Evolutionary conservation across 495 filamentous ascomycete species (phyloP).

Genomic region (Tuber borchii): DNA sequence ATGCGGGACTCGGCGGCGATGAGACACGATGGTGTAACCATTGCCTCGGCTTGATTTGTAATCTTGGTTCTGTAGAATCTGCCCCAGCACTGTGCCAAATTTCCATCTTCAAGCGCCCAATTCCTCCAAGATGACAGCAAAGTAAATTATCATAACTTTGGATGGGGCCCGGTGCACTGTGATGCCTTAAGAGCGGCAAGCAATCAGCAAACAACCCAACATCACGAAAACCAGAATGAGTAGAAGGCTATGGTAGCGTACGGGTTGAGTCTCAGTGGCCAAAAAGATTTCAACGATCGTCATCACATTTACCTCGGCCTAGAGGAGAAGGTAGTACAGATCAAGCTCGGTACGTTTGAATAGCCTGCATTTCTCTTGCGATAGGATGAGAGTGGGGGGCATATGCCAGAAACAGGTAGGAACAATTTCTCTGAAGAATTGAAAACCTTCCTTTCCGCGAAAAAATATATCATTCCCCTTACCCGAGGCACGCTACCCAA

Average conservation of each 20-base stretch:
- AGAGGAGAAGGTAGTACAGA: neutral
- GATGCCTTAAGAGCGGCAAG: neutral
- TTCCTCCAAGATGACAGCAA: neutral
- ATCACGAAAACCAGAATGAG: neutral
- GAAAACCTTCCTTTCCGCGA: neutral
- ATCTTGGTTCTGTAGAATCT: neutral
- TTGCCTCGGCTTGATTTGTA: neutral
- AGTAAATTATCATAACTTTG: neutral
- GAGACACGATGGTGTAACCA: neutral
- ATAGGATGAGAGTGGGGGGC: neutral
- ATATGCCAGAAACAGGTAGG: neutral
- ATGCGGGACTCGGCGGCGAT: neutral
- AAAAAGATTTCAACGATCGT: neutral
- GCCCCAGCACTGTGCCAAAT: neutral
- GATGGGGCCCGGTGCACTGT: neutral
- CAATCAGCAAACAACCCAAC: neutral
- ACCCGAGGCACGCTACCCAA: neutral
- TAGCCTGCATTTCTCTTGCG: neutral
- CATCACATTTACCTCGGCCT: neutral
- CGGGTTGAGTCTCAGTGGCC: neutral
- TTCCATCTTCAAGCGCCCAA: neutral
- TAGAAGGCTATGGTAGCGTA: neutral
- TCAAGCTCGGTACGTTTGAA: neutral
- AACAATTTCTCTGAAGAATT: neutral
- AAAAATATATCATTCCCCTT: neutral